phyloP scores from a whole-genome alignment of 768 basidiomycete species.

The Collybia nuda region DNA sequence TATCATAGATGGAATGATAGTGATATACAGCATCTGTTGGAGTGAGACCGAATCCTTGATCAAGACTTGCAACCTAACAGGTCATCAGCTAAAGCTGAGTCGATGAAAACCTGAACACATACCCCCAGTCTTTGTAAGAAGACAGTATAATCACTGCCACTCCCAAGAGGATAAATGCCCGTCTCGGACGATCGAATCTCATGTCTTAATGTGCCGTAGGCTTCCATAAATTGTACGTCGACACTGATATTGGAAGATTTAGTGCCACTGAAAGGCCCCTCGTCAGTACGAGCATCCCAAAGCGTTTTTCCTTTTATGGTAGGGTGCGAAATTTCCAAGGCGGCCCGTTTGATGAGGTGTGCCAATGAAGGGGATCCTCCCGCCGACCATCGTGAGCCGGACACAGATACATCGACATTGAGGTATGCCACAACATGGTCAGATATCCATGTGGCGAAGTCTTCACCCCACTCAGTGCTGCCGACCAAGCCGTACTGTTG shows the following conservation, averaged over 20 bases:
- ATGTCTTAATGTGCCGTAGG: conserved; percentile 36
- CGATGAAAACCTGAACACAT: conserved; percentile 8
- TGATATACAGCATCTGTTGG: conserved; percentile 67
- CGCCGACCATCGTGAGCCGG: conserved; percentile 57
- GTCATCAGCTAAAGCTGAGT: neutral
- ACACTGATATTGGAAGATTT: conserved; percentile 19
- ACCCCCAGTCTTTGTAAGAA: conserved; percentile 79
- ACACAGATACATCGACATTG: conserved; percentile 74
- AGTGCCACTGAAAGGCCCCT: conserved; percentile 45
- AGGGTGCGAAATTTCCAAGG: conserved; percentile 74
- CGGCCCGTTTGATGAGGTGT: conserved; percentile 66
- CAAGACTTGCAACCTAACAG: conserved; percentile 39
- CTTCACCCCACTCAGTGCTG: conserved; percentile 93
- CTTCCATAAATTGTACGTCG: conserved; percentile 41
- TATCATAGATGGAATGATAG: conserved; percentile 79
- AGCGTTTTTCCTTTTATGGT: conserved; percentile 61
- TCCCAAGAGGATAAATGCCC: conserved; percentile 66
- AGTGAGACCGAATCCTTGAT: conserved; percentile 41
- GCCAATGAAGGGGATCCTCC: conserved; percentile 81
- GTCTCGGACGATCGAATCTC: conserved; percentile 30
- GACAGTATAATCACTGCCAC: conserved; percentile 89
- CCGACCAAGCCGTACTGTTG: conserved; percentile 67
- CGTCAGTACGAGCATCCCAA: conserved; percentile 75
- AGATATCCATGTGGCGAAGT: conserved; percentile 80
- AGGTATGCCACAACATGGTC: conserved; percentile 84